These are phyloP conservation scores for Cyamopsis tetragonoloba DNA, from an alignment of 306 rosid genomes.

Conservation along the genomic window DNA sequence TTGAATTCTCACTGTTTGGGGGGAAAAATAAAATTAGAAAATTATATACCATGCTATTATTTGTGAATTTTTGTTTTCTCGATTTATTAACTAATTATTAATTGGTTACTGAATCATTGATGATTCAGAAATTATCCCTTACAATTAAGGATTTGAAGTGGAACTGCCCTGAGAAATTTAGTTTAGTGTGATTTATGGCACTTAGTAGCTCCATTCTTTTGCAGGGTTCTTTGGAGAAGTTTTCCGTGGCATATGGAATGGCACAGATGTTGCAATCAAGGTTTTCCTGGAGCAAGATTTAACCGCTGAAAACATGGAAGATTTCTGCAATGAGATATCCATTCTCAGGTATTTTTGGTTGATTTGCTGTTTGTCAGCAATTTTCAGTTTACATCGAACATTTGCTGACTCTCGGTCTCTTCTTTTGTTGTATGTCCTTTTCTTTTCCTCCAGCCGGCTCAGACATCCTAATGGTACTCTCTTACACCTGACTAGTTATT, in stretches of 20 bases:
- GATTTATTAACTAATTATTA: not conserved
- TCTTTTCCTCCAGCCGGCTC: conserved; percentile 68
- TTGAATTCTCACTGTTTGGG: not conserved
- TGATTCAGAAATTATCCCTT: conserved; percentile 16
- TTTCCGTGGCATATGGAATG: conserved; percentile 93
- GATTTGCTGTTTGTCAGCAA: not conserved
- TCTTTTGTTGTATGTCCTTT: not conserved
- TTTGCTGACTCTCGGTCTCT: conserved; percentile 34
- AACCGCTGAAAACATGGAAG: conserved; percentile 94
- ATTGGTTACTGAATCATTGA: not conserved
- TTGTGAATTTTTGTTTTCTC: conserved; percentile 7
- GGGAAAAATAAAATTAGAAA: not conserved
- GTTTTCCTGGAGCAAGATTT: conserved; percentile 95
- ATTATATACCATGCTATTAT: not conserved
- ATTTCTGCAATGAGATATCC: conserved; percentile 93
- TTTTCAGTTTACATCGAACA: conserved; percentile 14
- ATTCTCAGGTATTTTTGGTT: conserved; percentile 72
- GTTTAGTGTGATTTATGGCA: conserved; percentile 15
- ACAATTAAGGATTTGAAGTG: conserved; percentile 7
- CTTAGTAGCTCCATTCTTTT: conserved; percentile 18
- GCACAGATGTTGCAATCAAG: conserved; percentile 95
- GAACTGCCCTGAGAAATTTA: conserved; percentile 1
- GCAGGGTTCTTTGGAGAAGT: conserved; percentile 97
- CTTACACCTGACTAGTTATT: conserved; percentile 22
- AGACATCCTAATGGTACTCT: conserved; percentile 95